Evolutionary conservation across 2,329 filamentous ascomycete species (phyloP), one percentile per base, ranked within the genome.

Genomic region (Aureobasidium sp.): DNA sequence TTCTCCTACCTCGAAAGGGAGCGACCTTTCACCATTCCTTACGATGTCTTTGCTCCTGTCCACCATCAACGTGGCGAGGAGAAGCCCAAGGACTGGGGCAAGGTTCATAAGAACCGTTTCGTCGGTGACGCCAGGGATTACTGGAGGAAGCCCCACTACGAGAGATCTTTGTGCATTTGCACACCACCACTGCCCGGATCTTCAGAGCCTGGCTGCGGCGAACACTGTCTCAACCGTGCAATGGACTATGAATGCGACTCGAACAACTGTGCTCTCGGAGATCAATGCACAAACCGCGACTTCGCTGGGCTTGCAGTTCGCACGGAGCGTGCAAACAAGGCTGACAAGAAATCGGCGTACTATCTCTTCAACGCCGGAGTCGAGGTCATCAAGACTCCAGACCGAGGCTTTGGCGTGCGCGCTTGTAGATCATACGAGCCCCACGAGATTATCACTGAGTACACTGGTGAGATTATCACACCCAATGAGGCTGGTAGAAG

Each of bases 191-290:
- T 58, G 5, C 63, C 66, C n/a, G 64, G 67, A n/a, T 58, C 61
- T 7, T 68, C 70, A 7, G 89, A 92, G 59, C 85, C 87, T 60
- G 91, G 91, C 39, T 97, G 94, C 70, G 89, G 86, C 65, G 91
- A 97, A 65, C 83, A 89, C 69, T 99, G 94, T 75, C 89, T 96
- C 71, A 99, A 99, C 74, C 83, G 91, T 65, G 91, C 91, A 74
- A 97, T 97, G 91, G 86, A 96, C 62, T 97, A 97, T 74, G 94
- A 99, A 77, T 99, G 94, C 73, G 91, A 97, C 73, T 84, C 88
- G 51, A 87, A 83, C 62, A 99, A 97, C 73, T 99, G 94, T 78
- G 89, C 87, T 63, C 79, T 93, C 17, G 88, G 88, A 44, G 80
- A 84, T n/a, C 82, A 85, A 22, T 99, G 94, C 74, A 85, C 84